Conservation (phyloP, 257 asterid genomes). For the Forsythia viridissima region DNA sequence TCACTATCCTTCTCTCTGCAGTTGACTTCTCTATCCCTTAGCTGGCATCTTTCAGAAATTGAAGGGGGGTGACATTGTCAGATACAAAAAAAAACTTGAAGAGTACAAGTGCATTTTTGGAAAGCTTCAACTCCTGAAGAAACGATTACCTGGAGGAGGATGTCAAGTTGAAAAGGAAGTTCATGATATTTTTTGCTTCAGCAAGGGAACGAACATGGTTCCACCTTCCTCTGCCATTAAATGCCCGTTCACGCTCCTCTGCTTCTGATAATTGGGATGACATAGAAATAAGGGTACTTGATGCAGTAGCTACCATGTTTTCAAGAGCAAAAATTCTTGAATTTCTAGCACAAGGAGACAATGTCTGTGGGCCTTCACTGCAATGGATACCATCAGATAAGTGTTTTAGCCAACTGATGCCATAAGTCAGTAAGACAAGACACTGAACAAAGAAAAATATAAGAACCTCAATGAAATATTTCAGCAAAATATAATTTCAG, state of each 20-base stretch:
- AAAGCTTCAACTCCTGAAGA: constrained; percentile 13
- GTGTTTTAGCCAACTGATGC: constrained; percentile 8
- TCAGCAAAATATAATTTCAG: constrained; percentile 23
- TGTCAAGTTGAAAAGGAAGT: constrained; percentile 73
- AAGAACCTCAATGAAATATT: constrained; percentile 5
- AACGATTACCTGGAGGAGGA: constrained; percentile 72
- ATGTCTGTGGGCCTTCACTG: constrained; percentile 58
- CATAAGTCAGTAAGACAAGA: neutral
- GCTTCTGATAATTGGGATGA: constrained; percentile 97
- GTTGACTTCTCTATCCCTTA: constrained; percentile 79
- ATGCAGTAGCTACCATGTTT: constrained; percentile 93
- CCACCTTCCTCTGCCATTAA: constrained; percentile 96
- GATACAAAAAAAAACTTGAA: constrained; percentile 9
- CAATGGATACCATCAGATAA: constrained; percentile 20
- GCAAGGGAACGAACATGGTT: constrained; percentile 85
- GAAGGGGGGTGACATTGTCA: constrained; percentile 11
- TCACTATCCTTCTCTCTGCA: constrained; percentile 87
- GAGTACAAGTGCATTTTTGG: neutral
- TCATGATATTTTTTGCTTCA: constrained; percentile 88
- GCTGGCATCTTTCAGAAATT: constrained; percentile 57
- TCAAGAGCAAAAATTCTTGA: constrained; percentile 90
- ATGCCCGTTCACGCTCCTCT: constrained; percentile 93
- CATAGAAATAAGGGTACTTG: constrained; percentile 91
- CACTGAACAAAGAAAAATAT: neutral
- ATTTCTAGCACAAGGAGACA: constrained; percentile 98